Percentiles rank a stretch among this genome's conserved stretches.
Evolutionary conservation across 257 asterid genomes (phyloP).

Genomic region (Solanum habrochaites): DNA sequence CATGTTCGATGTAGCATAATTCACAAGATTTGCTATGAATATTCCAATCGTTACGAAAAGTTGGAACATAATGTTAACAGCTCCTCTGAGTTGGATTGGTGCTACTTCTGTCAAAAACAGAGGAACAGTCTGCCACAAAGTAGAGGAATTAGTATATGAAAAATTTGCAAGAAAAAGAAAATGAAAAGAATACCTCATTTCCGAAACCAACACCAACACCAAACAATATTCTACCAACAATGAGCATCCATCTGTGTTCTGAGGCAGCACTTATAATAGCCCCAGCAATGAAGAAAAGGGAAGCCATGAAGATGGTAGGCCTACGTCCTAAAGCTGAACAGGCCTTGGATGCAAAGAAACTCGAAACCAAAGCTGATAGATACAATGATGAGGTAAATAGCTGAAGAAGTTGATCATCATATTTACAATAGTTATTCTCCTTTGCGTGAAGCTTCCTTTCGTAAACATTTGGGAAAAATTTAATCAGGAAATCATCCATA

Average conservation of each 20-base stretch:
- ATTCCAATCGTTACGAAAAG: conserved; percentile 77
- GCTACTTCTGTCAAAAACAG: conserved; percentile 74
- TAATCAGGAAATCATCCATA: conserved; percentile 71
- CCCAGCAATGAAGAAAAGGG: conserved; percentile 41
- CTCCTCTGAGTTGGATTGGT: conserved; percentile 65
- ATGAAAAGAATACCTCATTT: conserved; percentile 41
- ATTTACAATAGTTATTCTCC: conserved; percentile 70
- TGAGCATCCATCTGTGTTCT: conserved; percentile 21
- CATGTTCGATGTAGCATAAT: conserved; percentile 31
- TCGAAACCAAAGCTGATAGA: conserved; percentile 56
- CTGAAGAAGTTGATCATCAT: conserved; percentile 64
- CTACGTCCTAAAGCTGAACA: conserved; percentile 43
- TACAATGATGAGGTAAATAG: conserved; percentile 78
- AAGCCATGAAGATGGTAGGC: conserved; percentile 49
- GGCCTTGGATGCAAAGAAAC: conserved; percentile 67
- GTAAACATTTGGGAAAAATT: conserved; percentile 46
- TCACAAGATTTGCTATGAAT: conserved; percentile 51
- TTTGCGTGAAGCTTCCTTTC: conserved; percentile 27
- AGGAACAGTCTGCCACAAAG: conserved; percentile 59
- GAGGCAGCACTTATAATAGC: conserved; percentile 40
- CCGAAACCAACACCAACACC: conserved; percentile 86
- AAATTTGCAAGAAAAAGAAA: too few relatives aligned
- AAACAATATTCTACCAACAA: conserved; percentile 54
- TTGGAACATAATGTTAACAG: conserved; percentile 73
- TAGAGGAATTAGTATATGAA: too few relatives aligned